These are phyloP conservation scores for Moesziomyces globuligerus DNA, from an alignment of 1,284 basidiomycete genomes.

Conservation along the genomic window DNA sequence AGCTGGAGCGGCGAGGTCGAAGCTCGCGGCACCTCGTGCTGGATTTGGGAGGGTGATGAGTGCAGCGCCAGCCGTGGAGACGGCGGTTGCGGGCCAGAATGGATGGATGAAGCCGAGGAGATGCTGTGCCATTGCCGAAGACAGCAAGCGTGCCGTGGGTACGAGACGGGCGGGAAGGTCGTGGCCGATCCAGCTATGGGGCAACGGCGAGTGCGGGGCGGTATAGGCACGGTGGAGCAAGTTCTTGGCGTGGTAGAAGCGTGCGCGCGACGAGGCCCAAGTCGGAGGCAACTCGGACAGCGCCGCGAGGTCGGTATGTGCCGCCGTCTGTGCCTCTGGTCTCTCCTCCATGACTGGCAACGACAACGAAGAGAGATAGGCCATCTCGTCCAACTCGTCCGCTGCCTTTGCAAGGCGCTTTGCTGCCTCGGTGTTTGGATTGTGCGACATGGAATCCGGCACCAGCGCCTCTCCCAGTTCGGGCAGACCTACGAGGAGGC, in stretches of 20 bases:
- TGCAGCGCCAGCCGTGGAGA: background rate
- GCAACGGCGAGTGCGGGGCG: slow-evolving; percentile 36
- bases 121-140: background rate
- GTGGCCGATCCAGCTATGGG: slow-evolving; percentile 68
- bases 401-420: background rate
- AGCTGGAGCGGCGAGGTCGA: slow-evolving; percentile 31
- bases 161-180: slow-evolving; percentile 67
- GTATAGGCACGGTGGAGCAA: slow-evolving; percentile 31
- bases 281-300: slow-evolving; percentile 26
- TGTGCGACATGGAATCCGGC: slow-evolving; percentile 10
- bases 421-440: background rate
- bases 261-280: slow-evolving; percentile 23
- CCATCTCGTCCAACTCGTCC: slow-evolving; percentile 23
- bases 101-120: slow-evolving; percentile 22
- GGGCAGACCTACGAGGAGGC: slow-evolving; percentile 63
- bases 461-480: slow-evolving; percentile 32
- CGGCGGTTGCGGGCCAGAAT: slow-evolving; percentile 10
- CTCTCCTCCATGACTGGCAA: slow-evolving; percentile 36
- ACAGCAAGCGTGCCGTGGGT: slow-evolving; percentile 21
- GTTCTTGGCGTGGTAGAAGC: slow-evolving; percentile 38
- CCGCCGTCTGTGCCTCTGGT: background rate
- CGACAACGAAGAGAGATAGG: slow-evolving; percentile 33
- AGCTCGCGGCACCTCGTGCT: background rate
- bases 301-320: slow-evolving; percentile 11
- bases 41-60: background rate